A percentile compares a stretch with the other conserved stretches of the same genome.
phyloP scores from a whole-genome alignment of 148 eudicot genomes.

The Diospyros lotus region DNA sequence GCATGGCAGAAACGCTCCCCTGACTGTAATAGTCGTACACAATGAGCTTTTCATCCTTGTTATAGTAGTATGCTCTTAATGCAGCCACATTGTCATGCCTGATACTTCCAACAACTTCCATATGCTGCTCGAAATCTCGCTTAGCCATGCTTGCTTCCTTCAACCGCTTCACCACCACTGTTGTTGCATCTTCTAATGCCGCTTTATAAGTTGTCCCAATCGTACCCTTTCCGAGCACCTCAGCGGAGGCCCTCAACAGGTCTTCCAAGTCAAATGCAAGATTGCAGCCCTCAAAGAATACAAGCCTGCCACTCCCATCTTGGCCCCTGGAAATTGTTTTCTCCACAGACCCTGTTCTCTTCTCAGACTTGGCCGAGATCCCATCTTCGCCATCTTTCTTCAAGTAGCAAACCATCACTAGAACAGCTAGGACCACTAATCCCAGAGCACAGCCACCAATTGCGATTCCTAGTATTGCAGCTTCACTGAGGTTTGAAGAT shows the following conservation, averaged over 20 bases:
- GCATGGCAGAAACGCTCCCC: constrained; percentile 59
- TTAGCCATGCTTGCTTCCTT: constrained; percentile 51
- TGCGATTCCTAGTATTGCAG: constrained; percentile 50
- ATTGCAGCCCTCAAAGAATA: constrained; percentile 55
- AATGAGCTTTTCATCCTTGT: constrained; percentile 85
- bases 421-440: constrained; percentile 37
- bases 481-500: constrained; percentile 34
- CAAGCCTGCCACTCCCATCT: constrained; percentile 41
- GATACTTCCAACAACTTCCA: constrained; percentile 66
- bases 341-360: constrained; percentile 25
- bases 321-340: constrained; percentile 26
- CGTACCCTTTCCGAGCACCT: constrained; percentile 79
- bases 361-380: constrained; percentile 10
- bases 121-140: constrained; percentile 76
- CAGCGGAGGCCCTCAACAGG: constrained; percentile 76
- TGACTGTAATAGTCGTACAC: constrained; percentile 61
- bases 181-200: constrained; percentile 59
- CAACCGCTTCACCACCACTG: constrained; percentile 66
- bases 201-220: constrained; percentile 79
- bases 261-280: constrained; percentile 73
- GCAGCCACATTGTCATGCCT: constrained; percentile 71
- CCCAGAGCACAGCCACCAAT: constrained; percentile 40
- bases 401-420: constrained; percentile 37
- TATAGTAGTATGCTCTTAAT: constrained; percentile 72
- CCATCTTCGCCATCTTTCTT: constrained; percentile 22